Base-by-base conservation (phyloP, 768 basidiomycete species). In the Boletus fagicola region DNA sequence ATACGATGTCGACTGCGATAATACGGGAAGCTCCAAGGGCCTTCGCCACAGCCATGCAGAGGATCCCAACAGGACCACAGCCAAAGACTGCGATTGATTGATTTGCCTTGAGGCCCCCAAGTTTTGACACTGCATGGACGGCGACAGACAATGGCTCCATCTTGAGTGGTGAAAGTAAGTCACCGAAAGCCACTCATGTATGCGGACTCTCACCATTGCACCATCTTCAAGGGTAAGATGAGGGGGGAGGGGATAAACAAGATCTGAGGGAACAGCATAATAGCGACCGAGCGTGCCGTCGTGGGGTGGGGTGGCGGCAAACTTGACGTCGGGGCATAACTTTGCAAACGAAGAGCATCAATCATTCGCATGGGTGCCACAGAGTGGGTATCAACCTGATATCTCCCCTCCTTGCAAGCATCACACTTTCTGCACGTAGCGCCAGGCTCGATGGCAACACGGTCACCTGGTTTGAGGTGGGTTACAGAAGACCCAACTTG, bases 141-240 rank as follows among this genome's bases (percentile, higher is more conserved):
- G 85, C 96, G 26, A 98, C 96, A 24, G 95, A 86, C 40, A 98
- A 83, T 5, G 96, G 96, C 72, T 98, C 96, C 77, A 97, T 94
- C 92, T 93, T 57, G 20, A 47, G 24, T 4, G 28, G 26, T 56
- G 42, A 30, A 42, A 33, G n/a, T 58, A 18, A 62, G 47, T 49
- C 44, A 51, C 20, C 16, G 33, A 45, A 49, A 58, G 33, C 4
- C 3, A 20, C 15, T 35, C 24, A n/a, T 30, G 20, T 30, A 2
- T 26, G 39, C 7, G 18, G 7, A 36, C n/a, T 57, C 76, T 49
- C 54, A 90, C 90, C 91, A 98, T 90, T 7, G 96, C 94, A 33
- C 95, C 96, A 69, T 98, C 94, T 72, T 96, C 95, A 15, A 96
- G 82, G 20, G 87, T 83, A 48, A 98, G 83, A 67, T 84, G 79